Evolutionary conservation across 352 stramenopile genomes (phyloP), one percentile per base, ranked within the genome.

Genomic region (Peronospora belbahrii): DNA sequence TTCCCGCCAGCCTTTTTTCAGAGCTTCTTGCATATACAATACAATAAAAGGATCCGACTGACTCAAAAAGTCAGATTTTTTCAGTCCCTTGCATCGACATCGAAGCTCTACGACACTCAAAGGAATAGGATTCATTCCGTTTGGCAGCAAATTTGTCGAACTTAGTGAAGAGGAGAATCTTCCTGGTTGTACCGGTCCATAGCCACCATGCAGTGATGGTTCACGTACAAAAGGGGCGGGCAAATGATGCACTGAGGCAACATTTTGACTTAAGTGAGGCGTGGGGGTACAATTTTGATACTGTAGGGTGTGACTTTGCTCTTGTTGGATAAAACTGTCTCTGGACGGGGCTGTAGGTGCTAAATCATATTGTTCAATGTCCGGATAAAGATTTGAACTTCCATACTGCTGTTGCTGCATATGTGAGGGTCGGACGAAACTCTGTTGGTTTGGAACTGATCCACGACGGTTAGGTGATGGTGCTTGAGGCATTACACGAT

Each of bases 21-120:
- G 52, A 8, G 51, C 56, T 52, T 85, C 74, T 23, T 88, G 67
- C 34, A 83, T 51, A 59, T 88, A 88, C 8, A 85, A 42, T 35
- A 88, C 74, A 31, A 88, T 51, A 49, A 88, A 88, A 19, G 76
- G 74, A 39, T 88, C 76, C 6, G 76, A 88, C 32, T 85, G 69
- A 37, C 73, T 85, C 17, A 85, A 46, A 18, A 85, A 53, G 20
- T 88, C 76, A 9, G 71, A 65, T 22, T 79, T 88, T 56, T 88
- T 88, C 42, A 83, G 56, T 11, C 67, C 71, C 24, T 75, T 78
- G 62, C 74, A 85, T 4, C 71, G 71, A 53, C 85, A 82, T 2
- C 74, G 71, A 34, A 88, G 65, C 46, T 84, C 71, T 36, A 86
- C 60, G 36, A 82, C 54, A 43, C 76, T 86, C n/a, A 71, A 74